phyloP scores from a whole-genome alignment of 352 stramenopile species.

The Pythium chondricola region DNA sequence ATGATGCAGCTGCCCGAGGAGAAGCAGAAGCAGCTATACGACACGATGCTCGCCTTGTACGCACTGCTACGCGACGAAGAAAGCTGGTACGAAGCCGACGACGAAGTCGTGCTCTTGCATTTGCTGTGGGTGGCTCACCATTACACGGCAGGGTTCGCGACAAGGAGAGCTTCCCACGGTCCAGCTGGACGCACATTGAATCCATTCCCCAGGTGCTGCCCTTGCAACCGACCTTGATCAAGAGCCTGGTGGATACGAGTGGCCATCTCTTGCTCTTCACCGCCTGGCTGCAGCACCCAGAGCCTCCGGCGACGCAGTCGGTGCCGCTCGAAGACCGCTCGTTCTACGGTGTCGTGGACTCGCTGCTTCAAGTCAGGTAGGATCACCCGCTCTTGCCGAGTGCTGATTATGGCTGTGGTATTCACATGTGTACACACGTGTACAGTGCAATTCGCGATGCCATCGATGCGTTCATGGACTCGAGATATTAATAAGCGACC shows the following conservation, averaged over 20 bases:
- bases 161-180: constrained; percentile 75
- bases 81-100: constrained; percentile 35
- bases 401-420: not conserved
- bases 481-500: constrained; percentile 12
- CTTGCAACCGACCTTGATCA: constrained; percentile 17
- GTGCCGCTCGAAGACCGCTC: constrained; percentile 55
- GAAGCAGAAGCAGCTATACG: constrained; percentile 38
- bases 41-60: constrained; percentile 48
- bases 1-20: constrained; percentile 36
- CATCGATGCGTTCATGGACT: constrained; percentile 67
- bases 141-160: constrained; percentile 44
- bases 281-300: constrained; percentile 66
- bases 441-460: constrained; percentile 46
- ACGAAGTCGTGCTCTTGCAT: not conserved
- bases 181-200: constrained; percentile 66
- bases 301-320: constrained; percentile 61
- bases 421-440: not conserved
- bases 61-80: constrained; percentile 63
- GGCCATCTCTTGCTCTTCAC: constrained; percentile 65
- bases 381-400: not conserved
- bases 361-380: constrained; percentile 68
- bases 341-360: constrained; percentile 72
- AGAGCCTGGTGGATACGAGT: constrained; percentile 38
- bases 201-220: constrained; percentile 29
- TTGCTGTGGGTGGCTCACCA: not conserved